phyloP scores from a whole-genome alignment of 192 early-diverging fungal species.

The Thoreauomyces humboldtii region DNA sequence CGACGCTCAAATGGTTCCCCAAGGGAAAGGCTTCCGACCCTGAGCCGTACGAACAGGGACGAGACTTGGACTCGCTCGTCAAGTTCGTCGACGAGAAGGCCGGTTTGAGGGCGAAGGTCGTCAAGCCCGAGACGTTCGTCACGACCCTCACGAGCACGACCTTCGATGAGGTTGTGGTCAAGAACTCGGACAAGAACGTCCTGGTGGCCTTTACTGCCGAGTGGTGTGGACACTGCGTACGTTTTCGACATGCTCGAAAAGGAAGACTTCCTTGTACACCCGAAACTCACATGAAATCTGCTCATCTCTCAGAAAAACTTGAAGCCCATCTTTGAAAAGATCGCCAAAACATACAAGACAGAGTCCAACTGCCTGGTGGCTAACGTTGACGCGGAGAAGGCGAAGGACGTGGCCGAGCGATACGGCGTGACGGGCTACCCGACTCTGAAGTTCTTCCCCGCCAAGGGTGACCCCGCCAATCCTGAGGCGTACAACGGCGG shows the following conservation, averaged over 20 bases:
- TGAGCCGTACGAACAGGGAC: constrained; percentile 79
- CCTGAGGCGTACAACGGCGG: constrained; percentile 71
- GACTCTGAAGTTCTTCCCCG: constrained; percentile 83
- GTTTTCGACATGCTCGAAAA: background rate
- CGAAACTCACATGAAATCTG: constrained; percentile 61
- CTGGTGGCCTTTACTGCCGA: constrained; percentile 93
- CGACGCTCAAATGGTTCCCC: constrained; percentile 92
- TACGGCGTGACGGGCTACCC: constrained; percentile 82
- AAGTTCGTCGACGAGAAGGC: constrained; percentile 81
- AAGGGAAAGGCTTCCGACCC: constrained; percentile 69
- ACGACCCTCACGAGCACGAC: constrained; percentile 63
- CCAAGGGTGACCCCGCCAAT: constrained; percentile 51
- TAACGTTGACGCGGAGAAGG: constrained; percentile 81
- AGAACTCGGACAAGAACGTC: constrained; percentile 66
- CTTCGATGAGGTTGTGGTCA: constrained; percentile 76
- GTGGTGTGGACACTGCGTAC: constrained; percentile 61
- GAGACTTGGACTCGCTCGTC: constrained; percentile 75
- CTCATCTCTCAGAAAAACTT: constrained; percentile 42
- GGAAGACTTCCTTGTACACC: background rate
- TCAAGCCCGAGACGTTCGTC: constrained; percentile 68
- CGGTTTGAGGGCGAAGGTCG: constrained; percentile 69
- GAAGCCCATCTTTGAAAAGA: constrained; percentile 89
- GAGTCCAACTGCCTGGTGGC: constrained; percentile 80
- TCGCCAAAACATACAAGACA: constrained; percentile 73
- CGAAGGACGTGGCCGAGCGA: constrained; percentile 52